Base-by-base conservation (phyloP, 1,284 basidiomycete genomes). In the Mycosarcoma maydis region DNA sequence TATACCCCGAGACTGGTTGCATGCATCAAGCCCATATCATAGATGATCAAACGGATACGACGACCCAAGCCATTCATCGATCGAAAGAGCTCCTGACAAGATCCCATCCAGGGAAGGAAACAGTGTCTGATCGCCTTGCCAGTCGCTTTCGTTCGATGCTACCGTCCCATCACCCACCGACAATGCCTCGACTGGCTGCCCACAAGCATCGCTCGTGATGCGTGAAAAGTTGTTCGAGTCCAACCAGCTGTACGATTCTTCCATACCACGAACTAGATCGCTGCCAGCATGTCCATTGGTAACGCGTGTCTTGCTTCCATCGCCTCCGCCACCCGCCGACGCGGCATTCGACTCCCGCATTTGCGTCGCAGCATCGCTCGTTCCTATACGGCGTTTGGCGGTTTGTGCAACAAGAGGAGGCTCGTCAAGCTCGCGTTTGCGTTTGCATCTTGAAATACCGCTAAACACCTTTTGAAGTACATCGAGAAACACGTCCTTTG, bases 11-110 rank as follows among this genome's bases (percentile, higher is more conserved):
- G n/a, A n/a, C n/a, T n/a, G n/a, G n/a, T n/a, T n/a, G n/a, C n/a
- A n/a, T n/a, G n/a, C n/a, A n/a, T n/a, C n/a, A n/a, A n/a, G n/a
- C n/a, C n/a, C n/a, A n/a, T 23, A 23, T 58, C 24, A 68, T 6
- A 68, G 37, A 41, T 68, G 65, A 26, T 61, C 58, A 34, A 68
- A 68, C 0, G 65, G 58, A 41, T 61, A 68, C 23, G 50, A 61
- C 17, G 65, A 61, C 24, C 65, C 65, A n/a, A 68, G 50, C 65
- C 58, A 68, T 38, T 68, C 58, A n/a, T 68, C 58, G 26, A 68
- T 62, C 37, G 65, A 68, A 17, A 62, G 23, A 6, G 58, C 54
- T 5, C 65, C 58, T 11, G 65, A 68, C 23, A 68, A 36, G 20
- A 68, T 68, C 16, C 65, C 58, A 19, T 61, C 58, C 30, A 68